These are phyloP conservation scores for Straminergon stramineum DNA, from an alignment of 225 moss, liverwort and hornwort genomes.

Conservation along the genomic window DNA sequence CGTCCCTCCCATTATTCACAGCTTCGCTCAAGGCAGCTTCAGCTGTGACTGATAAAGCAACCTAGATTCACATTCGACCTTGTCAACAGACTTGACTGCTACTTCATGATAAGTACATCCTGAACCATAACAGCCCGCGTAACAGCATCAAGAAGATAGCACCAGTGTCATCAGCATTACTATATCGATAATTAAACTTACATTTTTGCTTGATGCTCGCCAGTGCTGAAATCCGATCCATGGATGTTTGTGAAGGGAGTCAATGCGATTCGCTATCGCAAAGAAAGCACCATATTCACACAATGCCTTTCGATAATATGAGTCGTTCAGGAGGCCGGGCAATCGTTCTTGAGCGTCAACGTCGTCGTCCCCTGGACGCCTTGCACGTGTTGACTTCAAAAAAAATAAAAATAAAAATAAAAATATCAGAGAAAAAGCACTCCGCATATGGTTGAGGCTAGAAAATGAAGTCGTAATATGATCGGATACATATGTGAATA, in stretches of 20 bases:
- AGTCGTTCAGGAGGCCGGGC: conserved; percentile 54
- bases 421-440: neutral
- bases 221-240: conserved; percentile 99
- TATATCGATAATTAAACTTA: neutral
- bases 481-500: neutral
- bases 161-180: neutral
- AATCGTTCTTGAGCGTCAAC: conserved; percentile 74
- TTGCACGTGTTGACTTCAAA: conserved; percentile 61
- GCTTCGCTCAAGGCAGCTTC: conserved; percentile 54
- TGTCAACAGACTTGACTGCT: neutral
- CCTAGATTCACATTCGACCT: conserved; percentile 36
- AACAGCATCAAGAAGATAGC: neutral
- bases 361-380: conserved; percentile 66
- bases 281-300: conserved; percentile 78
- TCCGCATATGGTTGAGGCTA: neutral
- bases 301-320: conserved; percentile 73
- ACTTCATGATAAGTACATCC: neutral
- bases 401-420: neutral
- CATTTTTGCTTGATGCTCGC: conserved; percentile 71
- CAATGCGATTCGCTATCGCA: conserved; percentile 71
- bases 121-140: neutral
- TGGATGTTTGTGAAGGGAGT: conserved; percentile 62
- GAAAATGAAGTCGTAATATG: neutral
- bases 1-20: conserved; percentile 29
- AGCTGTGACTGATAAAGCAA: conserved; percentile 48